Conservation (phyloP, 495 filamentous ascomycete genomes). For the Monascus purpureus region DNA sequence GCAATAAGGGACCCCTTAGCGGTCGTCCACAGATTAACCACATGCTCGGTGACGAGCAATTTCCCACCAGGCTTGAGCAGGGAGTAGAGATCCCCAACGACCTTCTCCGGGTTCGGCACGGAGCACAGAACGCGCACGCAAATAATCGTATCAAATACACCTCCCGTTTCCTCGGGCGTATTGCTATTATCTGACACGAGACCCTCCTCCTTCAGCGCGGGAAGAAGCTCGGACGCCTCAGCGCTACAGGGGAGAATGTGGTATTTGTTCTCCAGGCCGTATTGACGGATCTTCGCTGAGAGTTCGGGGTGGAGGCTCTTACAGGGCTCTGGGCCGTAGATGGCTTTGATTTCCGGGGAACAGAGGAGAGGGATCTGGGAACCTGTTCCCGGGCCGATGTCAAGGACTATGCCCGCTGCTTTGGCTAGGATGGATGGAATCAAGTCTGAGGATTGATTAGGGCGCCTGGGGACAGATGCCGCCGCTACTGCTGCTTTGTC, state of each 20-base stretch:
- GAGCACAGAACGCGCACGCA: constrained; percentile 59
- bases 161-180: constrained; percentile 8
- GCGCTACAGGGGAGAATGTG: constrained; percentile 48
- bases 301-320: constrained; percentile 36
- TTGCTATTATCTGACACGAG: constrained; percentile 13
- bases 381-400: constrained; percentile 38
- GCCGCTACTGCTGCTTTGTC: no score
- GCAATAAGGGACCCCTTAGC: constrained; percentile 36
- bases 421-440: constrained; percentile 25
- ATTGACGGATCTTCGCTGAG: constrained; percentile 23
- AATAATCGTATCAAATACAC: constrained; percentile 52
- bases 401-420: constrained; percentile 26
- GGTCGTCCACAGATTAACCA: constrained; percentile 33
- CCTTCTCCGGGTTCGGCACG: constrained; percentile 46
- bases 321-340: constrained; percentile 62
- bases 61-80: constrained; percentile 52
- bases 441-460: constrained; percentile 20
- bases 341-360: constrained; percentile 31
- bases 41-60: constrained; percentile 62
- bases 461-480: no score
- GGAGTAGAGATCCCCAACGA: constrained; percentile 43
- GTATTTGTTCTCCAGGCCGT: constrained; percentile 46
- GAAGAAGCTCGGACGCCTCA: constrained; percentile 32
- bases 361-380: constrained; percentile 31
- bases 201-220: constrained; percentile 22